phyloP scores from a whole-genome alignment of 2,329 filamentous ascomycete genomes.

The Claviceps monticola region DNA sequence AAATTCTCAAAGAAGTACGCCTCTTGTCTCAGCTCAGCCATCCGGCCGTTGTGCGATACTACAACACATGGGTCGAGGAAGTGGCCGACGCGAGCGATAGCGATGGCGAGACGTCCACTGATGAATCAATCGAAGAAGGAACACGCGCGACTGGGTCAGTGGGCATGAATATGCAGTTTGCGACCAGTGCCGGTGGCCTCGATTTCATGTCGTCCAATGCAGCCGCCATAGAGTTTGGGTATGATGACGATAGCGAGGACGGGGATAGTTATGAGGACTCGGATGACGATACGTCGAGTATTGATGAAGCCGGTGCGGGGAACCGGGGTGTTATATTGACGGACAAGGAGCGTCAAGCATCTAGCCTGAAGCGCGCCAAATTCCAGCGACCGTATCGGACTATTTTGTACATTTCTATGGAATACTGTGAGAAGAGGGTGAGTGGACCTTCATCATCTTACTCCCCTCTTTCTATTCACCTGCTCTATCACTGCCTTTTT shows the following conservation, averaged over 20 bases:
- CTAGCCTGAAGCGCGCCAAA: constrained; percentile 18
- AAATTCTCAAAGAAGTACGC: constrained; percentile 74
- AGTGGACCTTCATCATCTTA: constrained; percentile 13
- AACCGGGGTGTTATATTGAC: constrained; percentile 15
- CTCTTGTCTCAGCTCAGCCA: constrained; percentile 87
- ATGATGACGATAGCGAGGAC: constrained; percentile 35
- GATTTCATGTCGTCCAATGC: constrained; percentile 89
- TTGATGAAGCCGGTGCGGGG: constrained; percentile 17
- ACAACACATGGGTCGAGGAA: constrained; percentile 88
- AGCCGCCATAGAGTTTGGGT: constrained; percentile 59
- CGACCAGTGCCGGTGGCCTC: constrained; percentile 62
- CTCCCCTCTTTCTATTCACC: background rate
- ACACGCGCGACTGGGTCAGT: constrained; percentile 25
- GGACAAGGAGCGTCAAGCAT: constrained; percentile 16
- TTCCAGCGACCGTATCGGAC: constrained; percentile 46
- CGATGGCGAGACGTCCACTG: constrained; percentile 43
- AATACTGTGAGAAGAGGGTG: constrained; percentile 86
- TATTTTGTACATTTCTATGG: constrained; percentile 95
- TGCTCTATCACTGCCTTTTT: background rate
- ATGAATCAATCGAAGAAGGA: constrained; percentile 27
- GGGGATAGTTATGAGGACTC: constrained; percentile 33
- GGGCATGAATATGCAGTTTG: constrained; percentile 41
- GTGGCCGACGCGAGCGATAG: constrained; percentile 37
- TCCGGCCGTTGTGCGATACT: constrained; percentile 76
- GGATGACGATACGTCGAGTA: constrained; percentile 27